These are phyloP conservation scores for Aspergillus clavatus DNA, from an alignment of 2,329 filamentous ascomycete genomes.

Conservation along the genomic window DNA sequence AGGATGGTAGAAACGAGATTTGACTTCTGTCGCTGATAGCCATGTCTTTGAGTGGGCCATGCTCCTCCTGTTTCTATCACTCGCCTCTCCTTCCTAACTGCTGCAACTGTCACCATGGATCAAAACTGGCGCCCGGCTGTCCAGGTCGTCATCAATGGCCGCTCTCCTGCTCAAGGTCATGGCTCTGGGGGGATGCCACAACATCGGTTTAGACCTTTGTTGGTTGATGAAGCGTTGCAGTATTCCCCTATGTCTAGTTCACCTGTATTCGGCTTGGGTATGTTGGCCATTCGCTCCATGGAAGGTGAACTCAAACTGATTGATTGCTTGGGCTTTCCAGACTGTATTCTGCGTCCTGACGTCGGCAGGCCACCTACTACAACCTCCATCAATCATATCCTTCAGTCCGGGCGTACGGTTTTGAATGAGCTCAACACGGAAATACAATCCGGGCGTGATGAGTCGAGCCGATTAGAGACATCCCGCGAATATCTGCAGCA, in stretches of 20 bases:
- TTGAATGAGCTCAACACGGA: slow-evolving; percentile 69
- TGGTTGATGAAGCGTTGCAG: slow-evolving; percentile 45
- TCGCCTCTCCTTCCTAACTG: slow-evolving; percentile 19
- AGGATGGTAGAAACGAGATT: slow-evolving; percentile 12
- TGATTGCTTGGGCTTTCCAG: slow-evolving; percentile 21
- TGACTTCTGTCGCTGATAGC: slow-evolving; percentile 21
- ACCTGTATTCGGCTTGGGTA: slow-evolving; percentile 44
- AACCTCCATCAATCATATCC: slow-evolving; percentile 44
- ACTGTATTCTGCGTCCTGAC: slow-evolving; percentile 40
- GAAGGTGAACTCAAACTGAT: slow-evolving; percentile 19
- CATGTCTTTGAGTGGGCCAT: slow-evolving; percentile 33
- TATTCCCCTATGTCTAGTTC: slow-evolving; percentile 49
- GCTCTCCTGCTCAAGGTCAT: slow-evolving; percentile 24
- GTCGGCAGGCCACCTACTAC: slow-evolving; percentile 39
- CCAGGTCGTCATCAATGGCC: slow-evolving; percentile 40
- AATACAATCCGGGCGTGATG: slow-evolving; percentile 52
- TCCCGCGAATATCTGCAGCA: slow-evolving; percentile 70
- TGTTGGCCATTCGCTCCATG: slow-evolving; percentile 11
- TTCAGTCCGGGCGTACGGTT: slow-evolving; percentile 47
- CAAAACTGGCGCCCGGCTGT: slow-evolving; percentile 36
- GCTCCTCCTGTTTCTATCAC: slow-evolving; percentile 17
- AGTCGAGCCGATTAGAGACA: slow-evolving; percentile 63
- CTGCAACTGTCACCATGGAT: slow-evolving; percentile 33
- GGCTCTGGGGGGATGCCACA: slow-evolving; percentile 23
- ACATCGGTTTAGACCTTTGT: slow-evolving; percentile 34